These are phyloP conservation scores for Echinosophora koreensis DNA, from an alignment of 306 rosid genomes.

Conservation along the genomic window DNA sequence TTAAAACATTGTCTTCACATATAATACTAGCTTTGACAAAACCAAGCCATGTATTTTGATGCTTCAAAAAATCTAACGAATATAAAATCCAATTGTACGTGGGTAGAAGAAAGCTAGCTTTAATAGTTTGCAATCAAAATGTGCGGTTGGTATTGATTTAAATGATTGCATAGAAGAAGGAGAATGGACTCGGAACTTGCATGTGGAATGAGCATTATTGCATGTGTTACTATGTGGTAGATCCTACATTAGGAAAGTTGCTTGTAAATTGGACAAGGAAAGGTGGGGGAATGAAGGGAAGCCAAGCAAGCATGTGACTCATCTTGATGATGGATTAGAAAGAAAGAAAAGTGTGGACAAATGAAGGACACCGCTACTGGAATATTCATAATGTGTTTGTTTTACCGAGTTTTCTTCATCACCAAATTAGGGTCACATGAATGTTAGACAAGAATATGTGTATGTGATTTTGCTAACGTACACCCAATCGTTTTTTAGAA, in stretches of 20 bases:
- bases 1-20: too few relatives aligned
- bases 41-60: conserved; percentile 5
- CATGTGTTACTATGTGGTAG: conserved; percentile 55
- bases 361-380: conserved; percentile 52
- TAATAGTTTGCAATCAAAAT: conserved; percentile 41
- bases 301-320: conserved; percentile 74
- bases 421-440: conserved; percentile 60
- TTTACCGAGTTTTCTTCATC: conserved; percentile 58
- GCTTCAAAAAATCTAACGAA: background rate
- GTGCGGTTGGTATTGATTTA: conserved; percentile 50
- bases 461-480: too few relatives aligned
- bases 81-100: background rate
- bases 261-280: conserved; percentile 62
- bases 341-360: conserved; percentile 66
- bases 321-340: conserved; percentile 64
- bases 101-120: conserved; percentile 33
- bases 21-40: background rate
- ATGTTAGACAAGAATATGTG: conserved; percentile 33
- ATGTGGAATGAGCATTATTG: conserved; percentile 55
- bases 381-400: conserved; percentile 50
- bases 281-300: conserved; percentile 46
- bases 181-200: conserved; percentile 54
- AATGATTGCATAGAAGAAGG: conserved; percentile 53
- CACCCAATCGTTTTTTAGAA: too few relatives aligned
- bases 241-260: conserved; percentile 57